These are phyloP conservation scores for Alternaria burnsii DNA, from an alignment of 2,329 filamentous ascomycete species.

Conservation along the genomic window DNA sequence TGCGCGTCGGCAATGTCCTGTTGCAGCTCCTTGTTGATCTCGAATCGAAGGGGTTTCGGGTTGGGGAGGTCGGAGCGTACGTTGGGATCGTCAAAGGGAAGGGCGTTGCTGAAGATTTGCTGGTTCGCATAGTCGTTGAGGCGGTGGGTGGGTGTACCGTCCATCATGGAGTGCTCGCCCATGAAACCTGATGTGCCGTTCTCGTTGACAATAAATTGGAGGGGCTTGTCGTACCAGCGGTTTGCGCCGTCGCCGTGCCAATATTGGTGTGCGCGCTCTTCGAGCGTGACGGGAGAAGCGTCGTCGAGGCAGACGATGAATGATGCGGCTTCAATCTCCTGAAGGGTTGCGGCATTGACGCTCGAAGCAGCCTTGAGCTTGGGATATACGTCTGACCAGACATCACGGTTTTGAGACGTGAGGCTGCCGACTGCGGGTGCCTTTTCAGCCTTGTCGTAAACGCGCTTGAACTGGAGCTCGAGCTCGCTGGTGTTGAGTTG, in stretches of 20 bases:
- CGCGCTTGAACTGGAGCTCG: slow-evolving; percentile 84
- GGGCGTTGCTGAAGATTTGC: slow-evolving; percentile 91
- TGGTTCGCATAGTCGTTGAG: slow-evolving; percentile 95
- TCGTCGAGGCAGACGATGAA: slow-evolving; percentile 96
- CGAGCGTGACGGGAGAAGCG: slow-evolving; percentile 86
- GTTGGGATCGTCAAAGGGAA: slow-evolving; percentile 82
- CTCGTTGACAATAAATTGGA: slow-evolving; percentile 98
- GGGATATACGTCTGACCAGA: slow-evolving; percentile 77
- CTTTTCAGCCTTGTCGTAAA: slow-evolving; percentile 75
- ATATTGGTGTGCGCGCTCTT: slow-evolving; percentile 94
- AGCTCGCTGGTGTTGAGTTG: slow-evolving; percentile 90
- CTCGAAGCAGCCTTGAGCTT: slow-evolving; percentile 77
- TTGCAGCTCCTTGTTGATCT: slow-evolving; percentile 76
- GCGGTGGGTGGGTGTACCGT: slow-evolving; percentile 95
- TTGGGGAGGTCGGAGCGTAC: slow-evolving; percentile 86
- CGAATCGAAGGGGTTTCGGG: slow-evolving; percentile 79
- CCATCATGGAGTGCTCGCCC: slow-evolving; percentile 99
- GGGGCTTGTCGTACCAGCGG: slow-evolving; percentile 97
- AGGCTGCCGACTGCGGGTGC: slow-evolving; percentile 81
- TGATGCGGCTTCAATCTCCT: slow-evolving; percentile 85
- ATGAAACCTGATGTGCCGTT: slow-evolving; percentile 98
- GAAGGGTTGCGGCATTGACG: slow-evolving; percentile 78
- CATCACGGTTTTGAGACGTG: slow-evolving; percentile 91
- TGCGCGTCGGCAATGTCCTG: slow-evolving; percentile 80
- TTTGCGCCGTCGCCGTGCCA: slow-evolving; percentile 98